Evolutionary conservation across 768 basidiomycete species (phyloP), one percentile per base, ranked within the genome.

Genomic region (Xerocomellus amylosporus): DNA sequence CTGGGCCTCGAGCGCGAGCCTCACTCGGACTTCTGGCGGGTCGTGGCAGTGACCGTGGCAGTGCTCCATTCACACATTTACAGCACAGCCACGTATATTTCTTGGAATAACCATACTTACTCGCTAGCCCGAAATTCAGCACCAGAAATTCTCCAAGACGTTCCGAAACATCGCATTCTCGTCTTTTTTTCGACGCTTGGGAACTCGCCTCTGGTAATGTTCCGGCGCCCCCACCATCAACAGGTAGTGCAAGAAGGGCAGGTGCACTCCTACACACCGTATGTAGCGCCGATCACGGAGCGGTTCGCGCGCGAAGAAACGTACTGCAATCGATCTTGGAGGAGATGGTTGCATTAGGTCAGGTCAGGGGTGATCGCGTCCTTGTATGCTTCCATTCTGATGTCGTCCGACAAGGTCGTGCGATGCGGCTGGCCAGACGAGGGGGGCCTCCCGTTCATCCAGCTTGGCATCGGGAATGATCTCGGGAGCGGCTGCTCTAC

Each of bases 91-190:
- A n/a, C n/a, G n/a, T n/a, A n/a, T n/a, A n/a, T n/a, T n/a, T n/a
- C n/a, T n/a, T n/a, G n/a, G n/a, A n/a, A n/a, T n/a, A n/a, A n/a
- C n/a, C n/a, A n/a, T n/a, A n/a, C n/a, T n/a, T n/a, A n/a, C n/a
- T n/a, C n/a, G n/a, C n/a, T n/a, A n/a, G n/a, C n/a, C n/a, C n/a
- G 82, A 86, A 57, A 81, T 86, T n/a, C 85, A 85, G 61, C 75
- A 83, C 14, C 65, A 73, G 58, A 86, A 85, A 63, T 87, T 79
- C 55, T 58, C 70, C 2, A 87, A 87, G 71, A 85, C 85, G 59
- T 75, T 85, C n/a, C n/a, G n/a, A n/a, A n/a, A n/a, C n/a, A n/a
- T n/a, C n/a, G n/a, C n/a, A n/a, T n/a, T n/a, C n/a, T n/a, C n/a
- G n/a, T n/a, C n/a, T n/a, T n/a, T n/a, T n/a, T n/a, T n/a, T n/a